Base-by-base conservation (phyloP, 2,329 filamentous ascomycete species). In the Aspergillus felis region DNA sequence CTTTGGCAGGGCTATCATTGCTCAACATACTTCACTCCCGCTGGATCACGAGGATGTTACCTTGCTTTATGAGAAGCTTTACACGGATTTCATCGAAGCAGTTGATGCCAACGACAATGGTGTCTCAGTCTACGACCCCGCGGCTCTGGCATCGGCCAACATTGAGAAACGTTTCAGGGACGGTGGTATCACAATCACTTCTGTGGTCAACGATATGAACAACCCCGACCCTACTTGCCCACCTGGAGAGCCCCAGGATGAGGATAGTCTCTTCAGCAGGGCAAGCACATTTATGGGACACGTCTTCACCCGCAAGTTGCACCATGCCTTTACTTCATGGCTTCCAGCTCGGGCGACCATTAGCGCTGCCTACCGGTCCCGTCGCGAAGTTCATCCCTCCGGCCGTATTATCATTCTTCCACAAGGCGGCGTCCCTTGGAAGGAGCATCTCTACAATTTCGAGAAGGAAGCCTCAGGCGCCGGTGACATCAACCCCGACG, bases 51-150 rank as follows among this genome's bases (percentile, higher is more conserved):
- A 85, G 47, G 87, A 92, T 64, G 87, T 94, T 48, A 81, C 83
- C 44, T 76, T 95, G 29, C 81, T 99, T 55, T 95, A 90, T 81
- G 82, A 86, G 69, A 97, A 97, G 81, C 78, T 99, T 52, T 99
- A 99, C 81, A 86, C 88, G 65, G 89, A 89, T 75, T 97, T 97
- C 74, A 83, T 99, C 72, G 94, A 99, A 81, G 92, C 94, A 1
- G 87, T 99, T 56, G 94, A 99, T 76, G 94, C 92, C 57, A 93
- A 99, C 77, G 94, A 99, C 81, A 99, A 99, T 75, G 94, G 94
- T 65, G 89, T 99, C 71, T 87, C 87, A 27, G 83, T 82, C 57
- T 95, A 95, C 77, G 91, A 96, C 71, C 81, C 89, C 28, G 81
- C 82, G 25, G 86, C 81, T 32, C 72, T 96, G 20, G 76, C 84